A percentile compares a stretch with the other conserved stretches of the same genome.
Conservation (phyloP, 805 yeast species). For the Helenozyma baotianmanensis region DNA sequence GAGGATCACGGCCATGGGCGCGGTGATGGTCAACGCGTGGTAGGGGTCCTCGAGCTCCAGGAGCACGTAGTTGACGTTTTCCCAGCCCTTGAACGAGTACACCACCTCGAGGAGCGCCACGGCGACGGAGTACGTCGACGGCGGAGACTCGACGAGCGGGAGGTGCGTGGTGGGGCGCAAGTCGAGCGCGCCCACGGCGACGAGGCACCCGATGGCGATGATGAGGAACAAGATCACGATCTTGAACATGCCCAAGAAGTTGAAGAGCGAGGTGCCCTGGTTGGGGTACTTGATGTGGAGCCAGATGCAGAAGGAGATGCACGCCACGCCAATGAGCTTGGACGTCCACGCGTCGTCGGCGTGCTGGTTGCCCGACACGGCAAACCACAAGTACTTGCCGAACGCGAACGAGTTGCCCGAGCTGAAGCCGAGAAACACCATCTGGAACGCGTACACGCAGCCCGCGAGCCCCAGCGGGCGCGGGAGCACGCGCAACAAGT, state of each 20-base stretch:
- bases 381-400: conserved; percentile 51
- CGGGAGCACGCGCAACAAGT: conserved; percentile 31
- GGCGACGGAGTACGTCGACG: conserved; percentile 44
- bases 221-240: conserved; percentile 47
- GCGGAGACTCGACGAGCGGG: conserved; percentile 20
- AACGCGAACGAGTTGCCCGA: conserved; percentile 63
- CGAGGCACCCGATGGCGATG: conserved; percentile 44
- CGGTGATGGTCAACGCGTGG: conserved; percentile 54
- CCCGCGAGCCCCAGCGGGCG: conserved; percentile 33
- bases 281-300: conserved; percentile 48
- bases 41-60: conserved; percentile 55
- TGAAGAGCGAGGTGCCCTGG: conserved; percentile 49
- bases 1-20: conserved; percentile 51
- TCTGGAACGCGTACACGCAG: conserved; percentile 43
- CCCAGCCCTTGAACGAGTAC: conserved; percentile 69
- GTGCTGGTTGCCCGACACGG: conserved; percentile 24
- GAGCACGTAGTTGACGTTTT: conserved; percentile 60
- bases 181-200: conserved; percentile 26
- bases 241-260: conserved; percentile 51
- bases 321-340: conserved; percentile 45
- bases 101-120: conserved; percentile 57
- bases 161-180: conserved; percentile 12
- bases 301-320: conserved; percentile 42
- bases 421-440: conserved; percentile 56
- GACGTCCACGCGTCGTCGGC: conserved; percentile 27